Base-by-base conservation (phyloP, 345 rosid genomes). In the Eutrema yunnanense region DNA sequence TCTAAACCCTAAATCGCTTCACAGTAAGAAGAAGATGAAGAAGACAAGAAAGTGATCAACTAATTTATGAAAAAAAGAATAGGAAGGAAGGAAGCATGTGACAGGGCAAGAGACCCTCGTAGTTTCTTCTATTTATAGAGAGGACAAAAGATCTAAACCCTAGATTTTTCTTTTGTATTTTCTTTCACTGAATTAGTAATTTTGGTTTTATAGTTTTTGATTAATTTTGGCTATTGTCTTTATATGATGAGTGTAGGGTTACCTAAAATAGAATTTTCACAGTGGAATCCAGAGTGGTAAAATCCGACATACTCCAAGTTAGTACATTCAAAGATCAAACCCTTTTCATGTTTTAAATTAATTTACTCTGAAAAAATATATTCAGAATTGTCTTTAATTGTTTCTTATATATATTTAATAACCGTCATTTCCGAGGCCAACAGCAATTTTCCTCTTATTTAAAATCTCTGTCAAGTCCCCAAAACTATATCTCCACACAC, bases 361-460 rank as follows among this genome's bases (percentile, higher is more conserved):
- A 7, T 52, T 62, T 34, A 5, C n/a, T 43, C 7, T 38, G 22
- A 58, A n/a, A 2, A 66, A 57, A 37, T 34, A 19, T 1, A 58
- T 27, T 38, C 43, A 61, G 34, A 52, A 5, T 8, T 69, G 64
- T 69, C 54, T 42, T 56, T 40, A 57, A 40, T 37, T 49, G 66
- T 40, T 44, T 74, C 44, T 57, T 57, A 16, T 27, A 65, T 40
- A 29, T 48, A 48, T 40, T 56, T 57, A 74, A 56, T 65, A 46
- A 73, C 73, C 72, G 71, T 61, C 79, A 76, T 79, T 82, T 82
- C 80, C 84, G 69, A 81, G 78, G 82, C 47, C 59, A 66, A 75
- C 78, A 69, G 53, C 48, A 58, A 12, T 61, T 47, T 75, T 73
- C 44, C 44, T 72, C 62, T 65, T 10, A 42, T 72, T 49, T 72